Evolutionary conservation across 2,329 filamentous ascomycete species (phyloP).

Genomic region (Epichloe brachyelytri): DNA sequence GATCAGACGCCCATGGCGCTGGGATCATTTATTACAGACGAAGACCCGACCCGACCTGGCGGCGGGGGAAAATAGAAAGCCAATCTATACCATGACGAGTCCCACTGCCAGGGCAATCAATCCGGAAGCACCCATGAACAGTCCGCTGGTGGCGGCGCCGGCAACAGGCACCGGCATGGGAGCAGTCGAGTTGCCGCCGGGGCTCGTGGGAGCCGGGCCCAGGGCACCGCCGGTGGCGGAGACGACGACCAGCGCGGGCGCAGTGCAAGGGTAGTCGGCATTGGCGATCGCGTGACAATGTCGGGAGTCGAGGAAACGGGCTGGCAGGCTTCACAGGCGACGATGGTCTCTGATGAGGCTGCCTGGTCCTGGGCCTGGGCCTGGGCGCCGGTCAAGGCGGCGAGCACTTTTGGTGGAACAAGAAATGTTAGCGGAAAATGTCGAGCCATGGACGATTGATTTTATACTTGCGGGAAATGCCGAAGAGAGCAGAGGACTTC

Average conservation of each 20-base stretch:
- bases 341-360: neutral
- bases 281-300: conserved; percentile 6
- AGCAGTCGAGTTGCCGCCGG: neutral
- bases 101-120: neutral
- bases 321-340: conserved; percentile 4
- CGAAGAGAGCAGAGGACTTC: neutral
- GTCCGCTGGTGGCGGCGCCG: neutral
- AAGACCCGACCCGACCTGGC: too few relatives aligned
- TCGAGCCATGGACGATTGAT: too few relatives aligned
- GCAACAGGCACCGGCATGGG: neutral
- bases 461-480: neutral
- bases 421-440: neutral
- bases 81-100: neutral
- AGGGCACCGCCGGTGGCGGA: neutral
- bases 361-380: neutral
- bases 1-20: neutral
- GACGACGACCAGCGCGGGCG: conserved; percentile 5
- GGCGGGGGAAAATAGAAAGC: too few relatives aligned
- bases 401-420: neutral
- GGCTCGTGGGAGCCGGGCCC: neutral
- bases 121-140: neutral
- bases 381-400: neutral
- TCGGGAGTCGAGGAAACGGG: conserved; percentile 6
- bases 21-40: neutral
- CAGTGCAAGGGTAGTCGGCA: conserved; percentile 6